Evolutionary conservation across 1,139 yeast species (phyloP), one percentile per base, ranked within the genome.

Genomic region (Yamadazyma aaseri): DNA sequence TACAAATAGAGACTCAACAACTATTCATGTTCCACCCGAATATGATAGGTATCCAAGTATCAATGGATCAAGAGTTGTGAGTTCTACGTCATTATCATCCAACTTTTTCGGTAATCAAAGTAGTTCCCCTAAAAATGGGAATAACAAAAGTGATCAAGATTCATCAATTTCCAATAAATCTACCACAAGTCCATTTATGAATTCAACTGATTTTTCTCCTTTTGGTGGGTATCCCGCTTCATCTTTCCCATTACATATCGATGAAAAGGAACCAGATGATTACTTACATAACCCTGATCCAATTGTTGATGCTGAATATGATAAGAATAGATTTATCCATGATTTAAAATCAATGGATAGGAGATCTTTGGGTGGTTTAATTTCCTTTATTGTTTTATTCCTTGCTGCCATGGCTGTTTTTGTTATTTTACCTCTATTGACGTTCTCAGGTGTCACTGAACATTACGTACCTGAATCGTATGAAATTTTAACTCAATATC

Each of bases 161-260:
- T 39, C 45, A 7, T 43, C 52, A 3, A 34, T 43, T 13, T 46
- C 52, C 2, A 41, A 44, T 25, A 50, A 48, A 27, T 39, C 42
- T 7, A 38, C 49, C 3, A 32, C 51, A 3, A 52, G 49, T 33
- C 56, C 57, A 11, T 53, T 51, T 29, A 31, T 49, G 20, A 36
- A 29, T 18, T 43, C 48, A 20, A 45, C 60, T 3, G 71, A 65
- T 38, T 69, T 80, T 47, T 79, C 89, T 33, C 97, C 97, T 2
- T 89, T 89, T 65, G 97, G 97, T 35, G 97, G 96, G 8, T 89
- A 86, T 56, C 96, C 97, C 2, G 92, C 95, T 4, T 71, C 86
- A 5, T 77, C 87, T 1, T 89, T 89, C 63, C 96, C 96, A 0
- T 64, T 89, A 35, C 81, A 77, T 47, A 78, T 89, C 44, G 95